Evolutionary conservation across 2,329 filamentous ascomycete genomes (phyloP).

Genomic region (Chrysoporthe cubensis): DNA sequence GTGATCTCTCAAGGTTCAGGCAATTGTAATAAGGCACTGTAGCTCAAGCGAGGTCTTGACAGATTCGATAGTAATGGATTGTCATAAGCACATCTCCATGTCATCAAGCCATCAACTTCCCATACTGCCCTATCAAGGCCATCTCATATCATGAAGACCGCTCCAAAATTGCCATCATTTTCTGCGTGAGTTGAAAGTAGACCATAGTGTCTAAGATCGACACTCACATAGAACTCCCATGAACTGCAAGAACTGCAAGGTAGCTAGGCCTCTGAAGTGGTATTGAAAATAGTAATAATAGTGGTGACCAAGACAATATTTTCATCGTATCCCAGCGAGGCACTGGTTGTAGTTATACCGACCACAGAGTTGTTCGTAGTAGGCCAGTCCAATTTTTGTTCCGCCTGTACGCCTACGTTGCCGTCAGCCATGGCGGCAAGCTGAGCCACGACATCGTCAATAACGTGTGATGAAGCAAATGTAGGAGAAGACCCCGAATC

Average conservation of each 20-base stretch:
- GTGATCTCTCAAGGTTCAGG: no score
- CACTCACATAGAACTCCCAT: neutral
- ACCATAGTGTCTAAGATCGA: neutral
- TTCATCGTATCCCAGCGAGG: slow-evolving; percentile 14
- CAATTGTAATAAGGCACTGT: no score
- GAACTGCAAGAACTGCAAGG: neutral
- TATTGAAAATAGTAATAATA: slow-evolving; percentile 21
- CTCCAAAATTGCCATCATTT: neutral
- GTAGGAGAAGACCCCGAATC: neutral
- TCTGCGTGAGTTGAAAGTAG: neutral
- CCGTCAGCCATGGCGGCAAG: slow-evolving; percentile 15
- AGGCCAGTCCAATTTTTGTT: slow-evolving; percentile 9
- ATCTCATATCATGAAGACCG: neutral
- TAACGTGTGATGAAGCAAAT: slow-evolving; percentile 13
- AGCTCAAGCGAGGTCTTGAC: no score
- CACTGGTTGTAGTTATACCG: slow-evolving; percentile 4
- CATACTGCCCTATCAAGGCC: neutral
- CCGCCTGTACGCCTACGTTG: slow-evolving; percentile 7
- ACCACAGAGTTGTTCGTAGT: neutral
- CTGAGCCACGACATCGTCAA: slow-evolving; percentile 18
- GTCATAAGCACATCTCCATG: neutral
- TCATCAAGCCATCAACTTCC: neutral
- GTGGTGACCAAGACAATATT: slow-evolving; percentile 25
- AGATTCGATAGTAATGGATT: no score
- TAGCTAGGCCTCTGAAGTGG: slow-evolving; percentile 4